These are phyloP conservation scores for Fomes fomentarius DNA, from an alignment of 1,284 basidiomycete species.

Conservation along the genomic window DNA sequence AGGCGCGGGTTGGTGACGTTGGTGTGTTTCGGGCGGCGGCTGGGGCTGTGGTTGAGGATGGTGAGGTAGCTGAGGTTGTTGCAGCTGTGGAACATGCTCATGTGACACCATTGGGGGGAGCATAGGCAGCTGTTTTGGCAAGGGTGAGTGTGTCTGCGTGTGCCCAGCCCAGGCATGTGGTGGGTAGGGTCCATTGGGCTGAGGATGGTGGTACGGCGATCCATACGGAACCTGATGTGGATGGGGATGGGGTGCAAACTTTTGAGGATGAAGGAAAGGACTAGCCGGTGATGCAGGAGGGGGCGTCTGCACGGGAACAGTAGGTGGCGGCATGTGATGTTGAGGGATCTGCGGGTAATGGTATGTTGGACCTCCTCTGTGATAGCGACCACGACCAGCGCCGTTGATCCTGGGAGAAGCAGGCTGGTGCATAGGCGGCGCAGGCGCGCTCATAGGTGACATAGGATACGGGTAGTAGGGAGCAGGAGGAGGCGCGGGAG, in stretches of 20 bases:
- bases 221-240: constrained; percentile 33
- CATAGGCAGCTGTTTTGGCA: constrained; percentile 43
- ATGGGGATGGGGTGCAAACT: constrained; percentile 32
- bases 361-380: constrained; percentile 29
- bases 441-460: constrained; percentile 34
- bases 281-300: constrained; percentile 30
- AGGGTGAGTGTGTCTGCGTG: constrained; percentile 36
- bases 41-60: constrained; percentile 10
- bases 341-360: constrained; percentile 30
- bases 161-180: constrained; percentile 31
- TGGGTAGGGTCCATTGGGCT: constrained; percentile 32
- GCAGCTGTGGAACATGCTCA: constrained; percentile 21
- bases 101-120: constrained; percentile 29
- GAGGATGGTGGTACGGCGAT: constrained; percentile 33
- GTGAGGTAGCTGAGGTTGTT: constrained; percentile 10
- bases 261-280: constrained; percentile 34
- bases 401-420: constrained; percentile 33
- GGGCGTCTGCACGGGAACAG: constrained; percentile 27
- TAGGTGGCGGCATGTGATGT: constrained; percentile 29
- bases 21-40: constrained; percentile 8
- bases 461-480: constrained; percentile 37
- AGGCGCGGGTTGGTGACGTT: not conserved
- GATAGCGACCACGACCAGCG: constrained; percentile 31
- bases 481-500: constrained; percentile 26
- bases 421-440: constrained; percentile 30